A percentile compares a stretch with the other conserved stretches of the same genome.
Evolutionary conservation across 768 basidiomycete genomes (phyloP).

Genomic region (Lentinus tigrinus): DNA sequence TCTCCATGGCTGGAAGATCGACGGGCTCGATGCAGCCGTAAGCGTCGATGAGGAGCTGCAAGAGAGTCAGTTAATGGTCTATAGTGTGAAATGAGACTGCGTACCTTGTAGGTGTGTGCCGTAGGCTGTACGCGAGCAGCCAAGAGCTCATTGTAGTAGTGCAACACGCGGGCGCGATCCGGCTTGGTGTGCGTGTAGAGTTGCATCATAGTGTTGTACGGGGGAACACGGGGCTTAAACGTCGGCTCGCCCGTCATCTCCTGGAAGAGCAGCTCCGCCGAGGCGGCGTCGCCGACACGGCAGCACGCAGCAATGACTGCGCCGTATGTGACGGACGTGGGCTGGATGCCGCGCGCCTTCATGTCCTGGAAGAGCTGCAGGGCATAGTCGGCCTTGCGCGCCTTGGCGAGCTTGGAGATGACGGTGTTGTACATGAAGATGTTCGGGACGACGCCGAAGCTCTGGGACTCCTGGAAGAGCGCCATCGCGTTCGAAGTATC

Average conservation of each 20-base stretch:
- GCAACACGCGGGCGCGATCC: slow-evolving; percentile 70
- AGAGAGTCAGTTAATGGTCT: slow-evolving; percentile 9
- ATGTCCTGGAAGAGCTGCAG: slow-evolving; percentile 86
- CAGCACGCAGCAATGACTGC: slow-evolving; percentile 93
- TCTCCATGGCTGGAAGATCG: slow-evolving; percentile 69
- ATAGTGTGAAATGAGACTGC: slow-evolving; percentile 14
- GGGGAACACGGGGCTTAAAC: slow-evolving; percentile 88
- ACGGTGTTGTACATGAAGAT: slow-evolving; percentile 95
- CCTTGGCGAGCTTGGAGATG: slow-evolving; percentile 93
- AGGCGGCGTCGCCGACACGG: slow-evolving; percentile 81
- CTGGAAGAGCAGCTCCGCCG: slow-evolving; percentile 78
- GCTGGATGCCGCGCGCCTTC: slow-evolving; percentile 60
- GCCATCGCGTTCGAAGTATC: slow-evolving; percentile 86
- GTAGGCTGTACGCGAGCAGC: slow-evolving; percentile 67
- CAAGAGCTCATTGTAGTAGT: slow-evolving; percentile 70
- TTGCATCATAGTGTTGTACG: slow-evolving; percentile 99
- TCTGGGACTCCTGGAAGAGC: slow-evolving; percentile 77
- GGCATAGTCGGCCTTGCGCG: slow-evolving; percentile 89
- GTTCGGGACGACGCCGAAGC: slow-evolving; percentile 70
- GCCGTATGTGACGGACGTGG: slow-evolving; percentile 91
- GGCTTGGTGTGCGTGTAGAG: slow-evolving; percentile 90
- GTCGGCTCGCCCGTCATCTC: slow-evolving; percentile 77
- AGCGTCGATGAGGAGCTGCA: slow-evolving; percentile 81
- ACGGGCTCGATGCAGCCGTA: slow-evolving; percentile 86
- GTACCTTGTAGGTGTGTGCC: slow-evolving; percentile 91